These are phyloP conservation scores for Helminthosporium solani DNA, from an alignment of 2,329 filamentous ascomycete genomes.

Conservation along the genomic window DNA sequence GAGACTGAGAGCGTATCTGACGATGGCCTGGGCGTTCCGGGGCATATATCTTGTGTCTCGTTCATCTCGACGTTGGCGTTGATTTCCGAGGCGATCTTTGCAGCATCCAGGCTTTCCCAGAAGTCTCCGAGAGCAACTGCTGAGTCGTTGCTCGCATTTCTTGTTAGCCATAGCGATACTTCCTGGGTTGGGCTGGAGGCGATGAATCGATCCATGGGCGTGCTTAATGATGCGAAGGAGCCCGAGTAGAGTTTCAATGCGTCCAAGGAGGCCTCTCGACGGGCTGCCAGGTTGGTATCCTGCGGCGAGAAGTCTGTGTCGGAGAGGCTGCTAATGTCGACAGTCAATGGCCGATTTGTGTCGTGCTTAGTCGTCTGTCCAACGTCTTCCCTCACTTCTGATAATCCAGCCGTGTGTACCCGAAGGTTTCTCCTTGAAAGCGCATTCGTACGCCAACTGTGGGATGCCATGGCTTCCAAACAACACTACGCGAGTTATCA, in stretches of 20 bases:
- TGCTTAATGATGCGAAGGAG: conserved; percentile 33
- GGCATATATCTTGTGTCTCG: conserved; percentile 14
- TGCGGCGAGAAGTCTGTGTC: conserved; percentile 22
- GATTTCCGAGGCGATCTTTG: conserved; percentile 26
- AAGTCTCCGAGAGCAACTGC: neutral
- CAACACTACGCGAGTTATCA: neutral
- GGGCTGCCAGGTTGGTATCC: conserved; percentile 21
- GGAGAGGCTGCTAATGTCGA: conserved; percentile 22
- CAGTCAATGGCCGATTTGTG: conserved; percentile 19
- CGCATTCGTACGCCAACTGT: neutral
- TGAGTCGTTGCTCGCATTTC: conserved; percentile 7
- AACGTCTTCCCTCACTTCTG: conserved; percentile 24
- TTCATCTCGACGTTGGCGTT: conserved; percentile 12
- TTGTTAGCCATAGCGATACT: conserved; percentile 17
- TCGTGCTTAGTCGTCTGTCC: conserved; percentile 8
- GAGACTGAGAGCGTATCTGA: conserved; percentile 32
- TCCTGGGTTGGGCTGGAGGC: conserved; percentile 20
- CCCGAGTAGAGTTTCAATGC: conserved; percentile 36
- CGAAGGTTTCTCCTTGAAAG: conserved; percentile 37
- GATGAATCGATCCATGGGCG: conserved; percentile 26
- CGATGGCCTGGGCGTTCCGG: conserved; percentile 31
- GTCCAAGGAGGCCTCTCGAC: conserved; percentile 28
- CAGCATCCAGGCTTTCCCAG: conserved; percentile 27
- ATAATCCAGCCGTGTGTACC: conserved; percentile 26
- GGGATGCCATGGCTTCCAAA: neutral